Base-by-base conservation (phyloP, 352 stramenopile species). In the Pythium chondricola region DNA sequence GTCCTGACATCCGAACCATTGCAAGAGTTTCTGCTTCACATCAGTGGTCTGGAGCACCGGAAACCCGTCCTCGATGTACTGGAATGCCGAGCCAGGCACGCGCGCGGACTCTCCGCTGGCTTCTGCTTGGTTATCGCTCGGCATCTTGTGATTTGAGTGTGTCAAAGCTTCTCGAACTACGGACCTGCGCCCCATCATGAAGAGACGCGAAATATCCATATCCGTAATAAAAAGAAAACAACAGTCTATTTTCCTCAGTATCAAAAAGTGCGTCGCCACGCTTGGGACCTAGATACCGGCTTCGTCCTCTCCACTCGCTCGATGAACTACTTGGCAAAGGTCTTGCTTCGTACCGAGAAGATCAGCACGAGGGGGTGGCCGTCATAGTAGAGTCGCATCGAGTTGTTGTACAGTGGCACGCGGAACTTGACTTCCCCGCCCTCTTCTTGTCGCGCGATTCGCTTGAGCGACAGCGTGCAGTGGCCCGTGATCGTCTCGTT, bases 281-380 rank as follows among this genome's bases (percentile, higher is more conserved):
- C n/a, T n/a, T n/a, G n/a, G n/a, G n/a, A n/a, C n/a, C n/a, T n/a
- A n/a, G n/a, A n/a, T n/a, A n/a, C n/a, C n/a, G n/a, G n/a, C n/a
- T n/a, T n/a, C n/a, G n/a, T n/a, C n/a, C n/a, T n/a, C n/a, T n/a
- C n/a, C n/a, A n/a, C n/a, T n/a, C n/a, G n/a, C n/a, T n/a, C n/a
- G n/a, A n/a, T n/a, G n/a, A 13, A 8, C 29, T 44, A 86, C 71
- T 88, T 88, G 29, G 74, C 78, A 47, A 90, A 90, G n/a, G 74
- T 88, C 45, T 90, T 90, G 64, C 63, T 79, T 63, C 78, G 78
- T 44, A 90, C 72, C 0, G 78, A 86, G 48, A 90, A 90, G 35
- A 86, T 65, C 10, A 88, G 69, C 18, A 88, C 61, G 45, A 90
- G 57, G 25, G 78, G 78, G 26, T 85, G 69, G 7, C 70, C 68